These are phyloP conservation scores for Agaricales sp. DNA, from an alignment of 1,284 basidiomycete species.

Conservation along the genomic window DNA sequence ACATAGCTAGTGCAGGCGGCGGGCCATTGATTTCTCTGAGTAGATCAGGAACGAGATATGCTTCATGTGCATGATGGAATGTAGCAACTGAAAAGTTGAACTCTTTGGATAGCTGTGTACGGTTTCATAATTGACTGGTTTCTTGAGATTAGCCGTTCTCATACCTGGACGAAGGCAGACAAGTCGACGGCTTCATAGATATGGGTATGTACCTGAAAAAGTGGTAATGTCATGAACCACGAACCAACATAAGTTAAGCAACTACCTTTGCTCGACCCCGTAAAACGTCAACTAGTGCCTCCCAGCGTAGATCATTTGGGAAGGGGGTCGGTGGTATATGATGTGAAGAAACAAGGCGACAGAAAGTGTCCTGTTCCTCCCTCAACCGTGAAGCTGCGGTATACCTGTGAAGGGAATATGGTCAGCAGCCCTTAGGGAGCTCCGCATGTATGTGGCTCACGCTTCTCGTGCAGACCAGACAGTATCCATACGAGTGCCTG, in stretches of 20 bases:
- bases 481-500: conserved; percentile 33
- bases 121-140: not conserved
- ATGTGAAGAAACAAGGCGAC: conserved; percentile 19
- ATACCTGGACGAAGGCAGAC: not conserved
- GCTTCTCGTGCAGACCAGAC: conserved; percentile 45
- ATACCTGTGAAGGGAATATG: no score
- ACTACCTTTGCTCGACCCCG: conserved; percentile 71
- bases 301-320: conserved; percentile 75
- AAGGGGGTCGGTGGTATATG: conserved; percentile 38
- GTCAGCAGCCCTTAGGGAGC: no score
- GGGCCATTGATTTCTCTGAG: conserved; percentile 66
- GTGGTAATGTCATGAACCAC: not conserved
- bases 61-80: conserved; percentile 83
- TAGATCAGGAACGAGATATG: conserved; percentile 75
- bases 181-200: conserved; percentile 73
- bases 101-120: conserved; percentile 52
- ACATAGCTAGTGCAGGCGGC: conserved; percentile 70
- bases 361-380: conserved; percentile 63
- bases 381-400: conserved; percentile 62
- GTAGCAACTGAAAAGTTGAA: conserved; percentile 77
- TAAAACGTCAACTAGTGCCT: conserved; percentile 74
- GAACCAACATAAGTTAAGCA: conserved; percentile 9
- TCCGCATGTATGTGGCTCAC: no score
- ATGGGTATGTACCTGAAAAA: conserved; percentile 41
- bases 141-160: not conserved